Evolutionary conservation across 2,329 filamentous ascomycete genomes (phyloP).

Genomic region (Graphilbum fragrans): DNA sequence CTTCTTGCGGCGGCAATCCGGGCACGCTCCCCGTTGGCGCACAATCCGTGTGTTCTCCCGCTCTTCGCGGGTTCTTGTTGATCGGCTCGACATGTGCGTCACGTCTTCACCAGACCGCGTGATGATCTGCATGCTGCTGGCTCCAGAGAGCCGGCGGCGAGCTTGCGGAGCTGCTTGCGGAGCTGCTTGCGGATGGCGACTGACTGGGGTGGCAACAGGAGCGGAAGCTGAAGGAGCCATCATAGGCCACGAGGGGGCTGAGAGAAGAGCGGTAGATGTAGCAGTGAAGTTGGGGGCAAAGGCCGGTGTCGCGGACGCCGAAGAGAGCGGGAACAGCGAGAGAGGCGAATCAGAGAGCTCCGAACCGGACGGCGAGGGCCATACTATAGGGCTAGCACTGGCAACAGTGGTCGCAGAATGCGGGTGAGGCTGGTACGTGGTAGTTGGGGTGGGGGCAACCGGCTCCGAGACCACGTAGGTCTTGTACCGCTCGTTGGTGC

Average conservation of each 20-base stretch:
- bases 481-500: slow-evolving; percentile 47
- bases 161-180: not conserved
- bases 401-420: not conserved
- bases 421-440: no score
- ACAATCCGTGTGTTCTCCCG: slow-evolving; percentile 55
- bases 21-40: slow-evolving; percentile 56
- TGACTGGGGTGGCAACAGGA: slow-evolving; percentile 21
- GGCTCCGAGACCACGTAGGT: slow-evolving; percentile 39
- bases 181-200: slow-evolving; percentile 4
- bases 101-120: slow-evolving; percentile 51
- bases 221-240: no score
- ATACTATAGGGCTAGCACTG: slow-evolving; percentile 1
- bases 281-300: slow-evolving; percentile 14
- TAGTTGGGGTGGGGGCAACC: not conserved
- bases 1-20: slow-evolving; percentile 51
- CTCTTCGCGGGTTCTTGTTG: slow-evolving; percentile 56
- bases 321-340: slow-evolving; percentile 8
- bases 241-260: no score
- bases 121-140: slow-evolving; percentile 48
- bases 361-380: slow-evolving; percentile 15
- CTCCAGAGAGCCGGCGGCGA: not conserved
- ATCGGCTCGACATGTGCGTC: slow-evolving; percentile 48
- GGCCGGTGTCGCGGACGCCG: slow-evolving; percentile 12
- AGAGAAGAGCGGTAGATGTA: no score
- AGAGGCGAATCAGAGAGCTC: slow-evolving; percentile 22